Evolutionary conservation across 768 basidiomycete genomes (phyloP), one percentile per base, ranked within the genome.

Genomic region (Tylopilus sp.): DNA sequence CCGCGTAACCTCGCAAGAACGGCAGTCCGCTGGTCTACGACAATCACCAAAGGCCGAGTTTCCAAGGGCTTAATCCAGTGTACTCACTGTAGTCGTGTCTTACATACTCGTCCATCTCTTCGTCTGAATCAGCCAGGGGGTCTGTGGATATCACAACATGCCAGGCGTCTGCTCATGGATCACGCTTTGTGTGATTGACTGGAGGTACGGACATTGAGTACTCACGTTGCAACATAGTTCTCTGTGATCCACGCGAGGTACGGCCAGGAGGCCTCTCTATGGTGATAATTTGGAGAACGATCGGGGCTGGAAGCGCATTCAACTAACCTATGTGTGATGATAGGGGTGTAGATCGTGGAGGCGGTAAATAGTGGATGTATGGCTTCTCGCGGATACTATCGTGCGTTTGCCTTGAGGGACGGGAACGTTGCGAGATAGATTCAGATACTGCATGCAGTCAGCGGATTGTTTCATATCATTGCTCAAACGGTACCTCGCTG

Each of bases 111-210:
- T 89, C 85, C 50, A 76, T 73, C 61, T 91, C 89, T 34, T 86
- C 85, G 58, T 90, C 88, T 13, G 88, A 89, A 70, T 88, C 86
- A 13, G 71, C 73, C 16, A 89, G 72, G 16, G 87, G 85, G 63
- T 90, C 87, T 31, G 76, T 76, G 25, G 78, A 80, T 34, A 76
- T 76, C 26, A 83, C 77, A 29, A 81, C 71, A 60, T 85, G 82
- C 87, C 86, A 90, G 8, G 88, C 87, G 53, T 90, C 89, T 91
- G 71, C 29, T 38, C 42, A 44, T 26, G 21, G 29, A 49, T 45
- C 21, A 31, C 25, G 19, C n/a, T 22, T 1, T 14, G 28, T 30
- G 42, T 30, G 44, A 28, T 34, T 0, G 25, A 53, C 43, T n/a
- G 25, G 16, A 31, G 22, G 24, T 40, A 13, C 24, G 16, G 25